Evolutionary conservation across 768 basidiomycete genomes (phyloP).

Genomic region (Mycena chlorophos): DNA sequence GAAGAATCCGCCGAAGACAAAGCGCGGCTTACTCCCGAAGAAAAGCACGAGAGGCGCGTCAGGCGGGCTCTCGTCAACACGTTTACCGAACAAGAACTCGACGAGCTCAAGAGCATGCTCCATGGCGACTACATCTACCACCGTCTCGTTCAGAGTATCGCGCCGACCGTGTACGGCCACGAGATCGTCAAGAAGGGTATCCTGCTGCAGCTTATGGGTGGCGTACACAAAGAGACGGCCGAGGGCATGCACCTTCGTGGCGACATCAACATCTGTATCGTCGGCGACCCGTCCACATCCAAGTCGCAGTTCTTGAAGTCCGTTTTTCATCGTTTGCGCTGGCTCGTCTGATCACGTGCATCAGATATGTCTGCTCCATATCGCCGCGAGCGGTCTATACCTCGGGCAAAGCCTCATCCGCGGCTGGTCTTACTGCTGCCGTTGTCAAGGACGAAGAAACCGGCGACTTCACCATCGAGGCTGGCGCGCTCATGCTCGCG

Average conservation of each 20-base stretch:
- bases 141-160: conserved; percentile 90
- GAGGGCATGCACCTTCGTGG: conserved; percentile 99
- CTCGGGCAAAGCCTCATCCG: conserved; percentile 98
- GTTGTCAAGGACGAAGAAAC: conserved; percentile 99
- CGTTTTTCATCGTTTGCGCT: background rate
- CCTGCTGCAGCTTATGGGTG: conserved; percentile 94
- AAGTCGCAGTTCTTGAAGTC: conserved; percentile 99
- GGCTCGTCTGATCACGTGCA: conserved; percentile 2
- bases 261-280: conserved; percentile 97
- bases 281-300: conserved; percentile 96
- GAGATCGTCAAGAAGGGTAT: conserved; percentile 99
- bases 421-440: conserved; percentile 97
- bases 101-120: conserved; percentile 93
- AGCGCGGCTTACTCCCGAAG: background rate
- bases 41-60: background rate
- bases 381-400: conserved; percentile 97
- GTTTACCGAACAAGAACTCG: conserved; percentile 90
- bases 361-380: conserved; percentile 96
- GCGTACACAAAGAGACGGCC: conserved; percentile 93
- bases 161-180: conserved; percentile 97
- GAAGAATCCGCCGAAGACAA: background rate
- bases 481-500: conserved; percentile 97
- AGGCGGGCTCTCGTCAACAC: conserved; percentile 83
- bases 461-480: conserved; percentile 99
- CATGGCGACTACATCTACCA: conserved; percentile 93